A percentile compares a stretch with the other conserved stretches of the same genome.
Evolutionary conservation across 2,329 filamentous ascomycete genomes (phyloP).

Genomic region (Pyrenophora tritici-repentis): DNA sequence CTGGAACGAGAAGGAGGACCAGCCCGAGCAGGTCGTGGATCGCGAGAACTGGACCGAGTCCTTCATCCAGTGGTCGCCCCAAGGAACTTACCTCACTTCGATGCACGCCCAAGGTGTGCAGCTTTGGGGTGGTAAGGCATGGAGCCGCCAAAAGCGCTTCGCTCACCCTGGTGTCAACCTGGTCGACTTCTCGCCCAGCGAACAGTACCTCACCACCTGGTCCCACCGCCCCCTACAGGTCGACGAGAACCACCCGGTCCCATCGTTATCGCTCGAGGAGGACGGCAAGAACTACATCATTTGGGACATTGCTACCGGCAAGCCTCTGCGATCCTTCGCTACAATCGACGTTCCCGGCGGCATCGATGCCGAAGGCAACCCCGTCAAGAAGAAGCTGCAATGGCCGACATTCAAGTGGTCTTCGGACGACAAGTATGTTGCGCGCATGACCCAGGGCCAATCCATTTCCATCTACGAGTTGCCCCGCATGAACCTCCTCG

Average conservation of each 20-base stretch:
- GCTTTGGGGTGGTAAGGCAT: constrained; percentile 90
- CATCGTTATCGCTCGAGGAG: constrained; percentile 77
- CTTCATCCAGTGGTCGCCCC: constrained; percentile 97
- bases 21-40: constrained; percentile 86
- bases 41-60: constrained; percentile 96
- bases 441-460: constrained; percentile 82
- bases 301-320: constrained; percentile 90
- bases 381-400: constrained; percentile 86
- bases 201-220: constrained; percentile 96
- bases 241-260: constrained; percentile 82
- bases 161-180: constrained; percentile 95
- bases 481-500: constrained; percentile 84
- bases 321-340: constrained; percentile 89
- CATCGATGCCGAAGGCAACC: constrained; percentile 65
- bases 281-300: constrained; percentile 99
- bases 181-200: constrained; percentile 90
- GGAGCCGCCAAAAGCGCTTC: constrained; percentile 90
- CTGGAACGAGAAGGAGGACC: constrained; percentile 97
- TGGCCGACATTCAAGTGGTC: constrained; percentile 99
- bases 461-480: constrained; percentile 92
- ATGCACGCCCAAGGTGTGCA: constrained; percentile 96
- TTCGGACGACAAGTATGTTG: constrained; percentile 94
- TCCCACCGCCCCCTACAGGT: constrained; percentile 92
- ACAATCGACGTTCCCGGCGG: constrained; percentile 79
- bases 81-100: constrained; percentile 90